Evolutionary conservation across 345 rosid species (phyloP).

Genomic region (Lepidium didymum): DNA sequence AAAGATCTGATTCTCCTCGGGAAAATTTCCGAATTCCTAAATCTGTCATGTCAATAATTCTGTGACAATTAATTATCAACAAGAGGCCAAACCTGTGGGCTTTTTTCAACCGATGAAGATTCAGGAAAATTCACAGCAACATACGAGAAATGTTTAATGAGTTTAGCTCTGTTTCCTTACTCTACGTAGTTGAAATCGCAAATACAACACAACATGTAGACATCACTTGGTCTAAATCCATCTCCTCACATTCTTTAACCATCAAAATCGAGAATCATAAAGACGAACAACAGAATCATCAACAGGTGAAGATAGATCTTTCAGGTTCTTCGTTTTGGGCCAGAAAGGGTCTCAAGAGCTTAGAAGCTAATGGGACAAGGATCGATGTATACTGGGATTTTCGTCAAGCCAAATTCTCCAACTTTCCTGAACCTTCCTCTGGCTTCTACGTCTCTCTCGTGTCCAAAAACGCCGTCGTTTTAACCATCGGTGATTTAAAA

Average conservation of each 20-base stretch:
- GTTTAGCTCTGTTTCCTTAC: slow-evolving; percentile 35
- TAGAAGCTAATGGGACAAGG: slow-evolving; percentile 34
- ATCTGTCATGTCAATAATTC: background rate
- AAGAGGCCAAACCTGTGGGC: background rate
- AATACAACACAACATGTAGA: slow-evolving; percentile 34
- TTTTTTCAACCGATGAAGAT: background rate
- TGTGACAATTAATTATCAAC: background rate
- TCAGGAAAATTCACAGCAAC: slow-evolving; percentile 4
- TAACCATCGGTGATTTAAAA: slow-evolving; percentile 51
- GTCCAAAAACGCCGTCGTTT: slow-evolving; percentile 33
- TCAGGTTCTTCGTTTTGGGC: slow-evolving; percentile 63
- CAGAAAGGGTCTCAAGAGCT: slow-evolving; percentile 61
- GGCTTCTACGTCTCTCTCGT: slow-evolving; percentile 57
- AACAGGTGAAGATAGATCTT: slow-evolving; percentile 52
- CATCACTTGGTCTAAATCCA: slow-evolving; percentile 50
- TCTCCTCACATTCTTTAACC: slow-evolving; percentile 37
- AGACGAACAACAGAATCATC: slow-evolving; percentile 27
- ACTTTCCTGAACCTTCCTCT: slow-evolving; percentile 51
- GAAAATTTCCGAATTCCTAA: background rate
- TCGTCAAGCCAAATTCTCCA: slow-evolving; percentile 53
- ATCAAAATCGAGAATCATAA: slow-evolving; percentile 40
- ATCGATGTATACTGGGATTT: slow-evolving; percentile 71
- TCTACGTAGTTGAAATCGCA: slow-evolving; percentile 42
- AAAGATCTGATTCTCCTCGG: background rate
- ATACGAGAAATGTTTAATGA: slow-evolving; percentile 14